Conservation (phyloP, 2,329 filamentous ascomycete genomes). For the Cladosporium sp. region DNA sequence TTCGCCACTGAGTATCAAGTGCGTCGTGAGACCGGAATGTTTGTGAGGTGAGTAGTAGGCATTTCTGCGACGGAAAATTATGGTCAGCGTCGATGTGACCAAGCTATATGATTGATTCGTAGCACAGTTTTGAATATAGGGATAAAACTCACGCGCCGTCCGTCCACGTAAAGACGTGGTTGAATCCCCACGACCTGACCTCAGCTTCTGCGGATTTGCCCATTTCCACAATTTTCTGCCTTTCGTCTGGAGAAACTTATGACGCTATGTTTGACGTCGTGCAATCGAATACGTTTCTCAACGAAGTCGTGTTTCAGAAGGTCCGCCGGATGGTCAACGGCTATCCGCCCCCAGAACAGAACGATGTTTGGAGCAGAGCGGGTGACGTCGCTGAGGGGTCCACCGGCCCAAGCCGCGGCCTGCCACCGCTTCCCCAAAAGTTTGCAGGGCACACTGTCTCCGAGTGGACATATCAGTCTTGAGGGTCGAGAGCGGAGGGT, state of each 20-base stretch:
- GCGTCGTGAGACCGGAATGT: slow-evolving; percentile 59
- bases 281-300: not conserved
- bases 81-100: too few relatives aligned
- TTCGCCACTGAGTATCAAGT: slow-evolving; percentile 59
- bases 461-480: too few relatives aligned
- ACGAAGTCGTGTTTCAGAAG: not conserved
- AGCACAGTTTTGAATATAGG: too few relatives aligned
- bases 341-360: not conserved
- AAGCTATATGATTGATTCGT: too few relatives aligned
- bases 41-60: slow-evolving; percentile 63
- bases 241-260: not conserved
- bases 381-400: too few relatives aligned
- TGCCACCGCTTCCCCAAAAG: too few relatives aligned
- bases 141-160: slow-evolving; percentile 55
- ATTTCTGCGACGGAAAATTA: slow-evolving; percentile 43
- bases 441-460: too few relatives aligned
- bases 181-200: slow-evolving; percentile 64
- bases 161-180: slow-evolving; percentile 64
- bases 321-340: not conserved
- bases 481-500: too few relatives aligned
- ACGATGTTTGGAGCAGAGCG: too few relatives aligned
- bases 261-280: not conserved
- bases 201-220: slow-evolving; percentile 45
- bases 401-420: too few relatives aligned
- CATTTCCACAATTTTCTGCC: not conserved